phyloP scores from a whole-genome alignment of 148 eudicot genomes.

The Tetragonia tetragonoides region DNA sequence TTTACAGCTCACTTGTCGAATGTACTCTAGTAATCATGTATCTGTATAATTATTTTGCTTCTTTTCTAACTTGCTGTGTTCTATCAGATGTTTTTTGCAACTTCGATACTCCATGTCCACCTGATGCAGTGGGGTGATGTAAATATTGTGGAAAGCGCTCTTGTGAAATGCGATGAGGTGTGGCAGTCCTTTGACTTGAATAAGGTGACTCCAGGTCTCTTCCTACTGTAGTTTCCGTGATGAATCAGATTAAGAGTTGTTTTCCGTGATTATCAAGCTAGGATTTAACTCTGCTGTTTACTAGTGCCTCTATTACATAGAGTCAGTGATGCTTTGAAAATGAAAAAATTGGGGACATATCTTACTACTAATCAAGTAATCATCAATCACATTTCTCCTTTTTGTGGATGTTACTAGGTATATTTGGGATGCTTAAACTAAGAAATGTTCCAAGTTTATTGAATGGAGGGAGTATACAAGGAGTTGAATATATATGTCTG shows the following conservation, averaged over 20 bases:
- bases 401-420: neutral
- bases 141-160: constrained; percentile 66
- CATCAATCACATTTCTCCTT: neutral
- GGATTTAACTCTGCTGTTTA: neutral
- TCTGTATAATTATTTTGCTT: neutral
- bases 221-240: constrained; percentile 3
- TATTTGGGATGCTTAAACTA: neutral
- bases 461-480: no score
- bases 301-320: neutral
- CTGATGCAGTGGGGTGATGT: constrained; percentile 86
- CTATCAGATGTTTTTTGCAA: constrained; percentile 89
- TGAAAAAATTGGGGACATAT: neutral
- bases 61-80: constrained; percentile 20
- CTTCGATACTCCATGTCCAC: constrained; percentile 86
- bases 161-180: constrained; percentile 64
- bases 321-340: neutral
- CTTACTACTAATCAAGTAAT: neutral
- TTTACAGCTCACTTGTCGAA: neutral
- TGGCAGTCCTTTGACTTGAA: constrained; percentile 71
- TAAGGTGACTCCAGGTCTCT: constrained; percentile 49
- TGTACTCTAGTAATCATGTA: constrained; percentile 1
- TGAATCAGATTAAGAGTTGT: neutral
- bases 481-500: no score
- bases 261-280: neutral
- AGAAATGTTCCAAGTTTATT: no score